phyloP scores from a whole-genome alignment of 2,329 filamentous ascomycete genomes.

The Fusarium palustre region DNA sequence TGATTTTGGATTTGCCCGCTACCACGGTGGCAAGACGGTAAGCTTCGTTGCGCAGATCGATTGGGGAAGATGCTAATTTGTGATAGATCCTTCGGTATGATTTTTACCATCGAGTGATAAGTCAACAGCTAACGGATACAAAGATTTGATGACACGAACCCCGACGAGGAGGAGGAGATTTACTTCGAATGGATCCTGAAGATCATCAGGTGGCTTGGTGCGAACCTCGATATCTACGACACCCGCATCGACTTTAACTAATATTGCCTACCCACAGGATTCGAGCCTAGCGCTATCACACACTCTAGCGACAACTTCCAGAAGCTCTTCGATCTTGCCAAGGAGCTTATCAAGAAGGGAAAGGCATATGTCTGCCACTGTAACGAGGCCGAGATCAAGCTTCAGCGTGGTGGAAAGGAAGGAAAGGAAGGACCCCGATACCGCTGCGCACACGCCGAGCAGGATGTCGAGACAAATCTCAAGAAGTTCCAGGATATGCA shows the following conservation, averaged over 20 bases:
- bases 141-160: constrained; percentile 95
- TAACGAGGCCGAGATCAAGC: constrained; percentile 83
- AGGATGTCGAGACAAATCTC: constrained; percentile 80
- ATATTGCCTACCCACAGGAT: constrained; percentile 56
- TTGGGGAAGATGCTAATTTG: constrained; percentile 21
- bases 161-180: constrained; percentile 88
- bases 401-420: constrained; percentile 83
- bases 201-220: constrained; percentile 79
- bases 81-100: constrained; percentile 49
- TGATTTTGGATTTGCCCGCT: constrained; percentile 93
- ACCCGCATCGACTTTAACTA: background rate
- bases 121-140: constrained; percentile 17
- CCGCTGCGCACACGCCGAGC: constrained; percentile 82
- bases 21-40: constrained; percentile 75
- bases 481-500: constrained; percentile 89
- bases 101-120: background rate
- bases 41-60: constrained; percentile 16
- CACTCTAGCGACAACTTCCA: constrained; percentile 94
- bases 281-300: constrained; percentile 82
- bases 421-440: constrained; percentile 74
- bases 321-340: constrained; percentile 86
- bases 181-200: constrained; percentile 93
- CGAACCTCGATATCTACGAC: constrained; percentile 2
- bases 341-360: constrained; percentile 80
- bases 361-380: constrained; percentile 91